Evolutionary conservation across 2,329 filamentous ascomycete genomes (phyloP), one percentile per base, ranked within the genome.

Genomic region (Plectosphaerella sp.): DNA sequence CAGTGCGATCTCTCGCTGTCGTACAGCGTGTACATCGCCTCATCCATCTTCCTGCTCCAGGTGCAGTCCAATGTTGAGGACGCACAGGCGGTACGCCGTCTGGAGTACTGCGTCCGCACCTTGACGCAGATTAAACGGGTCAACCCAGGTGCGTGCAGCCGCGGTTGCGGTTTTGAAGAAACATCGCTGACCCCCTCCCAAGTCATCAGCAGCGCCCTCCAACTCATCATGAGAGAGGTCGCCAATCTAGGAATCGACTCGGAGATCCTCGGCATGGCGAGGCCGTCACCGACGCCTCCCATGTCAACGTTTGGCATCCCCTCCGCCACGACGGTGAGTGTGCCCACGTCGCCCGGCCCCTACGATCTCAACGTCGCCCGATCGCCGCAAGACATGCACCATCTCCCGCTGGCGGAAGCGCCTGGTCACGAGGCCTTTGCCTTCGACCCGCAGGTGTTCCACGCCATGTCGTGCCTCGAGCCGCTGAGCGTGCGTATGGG

Each of bases 1-100:
- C 78, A 82, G 56, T 81, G 81, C 57, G 76, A 82, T 3, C 64
- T 83, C n/a, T 82, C 80, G 2, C 67, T 83, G 2, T 78, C 80
- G 4, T 84, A 84, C 58, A 80, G 78, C 59, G 69, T 84, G 24
- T 84, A 84, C 57, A 84, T 80, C 18, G 79, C 80, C 4, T 77
- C 79, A 3, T 83, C 81, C 2, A 82, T 84, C 45, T 84, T 83
- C 56, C 67, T 84, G 41, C 71, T 84, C 9, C 79, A 84, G 59
- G 77, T 83, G 6, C 80, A 83, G 58, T 80, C 79, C 11, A 74
- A 75, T 45, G 74, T 77, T 15, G 73, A 73, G 24, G 77, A 80
- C 18, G 69, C 74, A 6, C 76, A 77, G 49, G 78, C 79, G 1
- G 60, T 82, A 42, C 74, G 76, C 18, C 77, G 80, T 50, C 64